phyloP scores from a whole-genome alignment of 2,329 filamentous ascomycete genomes.

The Aspergillus glaucus region DNA sequence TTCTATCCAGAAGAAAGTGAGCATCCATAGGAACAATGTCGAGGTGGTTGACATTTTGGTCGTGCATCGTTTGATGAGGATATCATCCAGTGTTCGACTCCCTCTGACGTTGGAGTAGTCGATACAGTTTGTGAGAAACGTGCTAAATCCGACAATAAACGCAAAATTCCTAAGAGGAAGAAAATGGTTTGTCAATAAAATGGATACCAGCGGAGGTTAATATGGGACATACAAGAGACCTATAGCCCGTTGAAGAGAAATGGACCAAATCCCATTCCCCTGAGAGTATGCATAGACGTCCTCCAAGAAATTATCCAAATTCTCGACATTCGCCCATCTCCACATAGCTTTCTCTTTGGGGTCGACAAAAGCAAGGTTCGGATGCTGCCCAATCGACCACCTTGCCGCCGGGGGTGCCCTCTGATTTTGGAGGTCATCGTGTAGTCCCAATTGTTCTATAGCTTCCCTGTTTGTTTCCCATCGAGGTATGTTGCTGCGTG shows the following conservation, averaged over 20 bases:
- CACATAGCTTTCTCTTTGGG: constrained; percentile 77
- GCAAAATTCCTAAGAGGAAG: constrained; percentile 57
- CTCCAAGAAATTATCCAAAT: constrained; percentile 79
- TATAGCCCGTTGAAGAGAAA: constrained; percentile 64
- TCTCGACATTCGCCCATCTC: constrained; percentile 87
- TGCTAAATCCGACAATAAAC: constrained; percentile 76
- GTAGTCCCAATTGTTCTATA: constrained; percentile 33
- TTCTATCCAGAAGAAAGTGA: constrained; percentile 78
- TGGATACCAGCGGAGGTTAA: background rate
- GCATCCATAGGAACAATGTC: constrained; percentile 75
- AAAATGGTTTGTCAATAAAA: background rate
- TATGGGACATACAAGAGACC: constrained; percentile 61
- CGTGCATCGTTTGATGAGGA: constrained; percentile 70
- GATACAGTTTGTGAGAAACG: constrained; percentile 78
- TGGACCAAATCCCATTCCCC: constrained; percentile 78
- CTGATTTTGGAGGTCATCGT: constrained; percentile 11
- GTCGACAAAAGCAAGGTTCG: constrained; percentile 42
- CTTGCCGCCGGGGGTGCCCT: constrained; percentile 14
- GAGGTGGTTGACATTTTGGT: constrained; percentile 65
- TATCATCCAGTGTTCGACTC: constrained; percentile 55
- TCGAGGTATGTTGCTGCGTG: constrained; percentile 39
- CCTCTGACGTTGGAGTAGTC: constrained; percentile 68
- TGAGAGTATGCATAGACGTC: constrained; percentile 83
- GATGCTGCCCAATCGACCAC: constrained; percentile 24
- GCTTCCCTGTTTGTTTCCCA: constrained; percentile 43